phyloP scores from a whole-genome alignment of 1,284 basidiomycete species.

The Mycena sp. region DNA sequence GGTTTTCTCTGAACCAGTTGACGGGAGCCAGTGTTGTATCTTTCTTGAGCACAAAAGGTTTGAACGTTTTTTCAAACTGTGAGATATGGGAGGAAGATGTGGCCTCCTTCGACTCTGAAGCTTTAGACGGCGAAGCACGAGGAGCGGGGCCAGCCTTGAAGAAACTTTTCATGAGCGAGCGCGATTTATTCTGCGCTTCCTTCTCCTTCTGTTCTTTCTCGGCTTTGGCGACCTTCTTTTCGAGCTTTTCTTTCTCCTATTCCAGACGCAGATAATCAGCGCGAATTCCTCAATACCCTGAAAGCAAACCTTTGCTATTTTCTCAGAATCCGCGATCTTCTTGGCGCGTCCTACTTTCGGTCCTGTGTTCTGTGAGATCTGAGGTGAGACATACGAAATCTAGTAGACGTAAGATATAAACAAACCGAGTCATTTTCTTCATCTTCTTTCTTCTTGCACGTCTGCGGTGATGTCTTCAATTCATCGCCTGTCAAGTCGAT shows the following conservation, averaged over 20 bases:
- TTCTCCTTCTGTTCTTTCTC: constrained; percentile 77
- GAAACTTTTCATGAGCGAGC: constrained; percentile 79
- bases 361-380: constrained; percentile 4
- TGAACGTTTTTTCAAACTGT: constrained; percentile 81
- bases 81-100: constrained; percentile 54
- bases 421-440: constrained; percentile 47
- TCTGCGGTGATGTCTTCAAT: constrained; percentile 33
- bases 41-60: constrained; percentile 80
- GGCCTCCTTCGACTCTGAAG: constrained; percentile 42
- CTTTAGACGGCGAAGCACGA: constrained; percentile 43
- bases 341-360: constrained; percentile 50
- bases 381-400: constrained; percentile 8
- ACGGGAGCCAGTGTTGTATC: constrained; percentile 73
- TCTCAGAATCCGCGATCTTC: constrained; percentile 66
- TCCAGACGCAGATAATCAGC: neutral
- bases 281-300: constrained; percentile 2
- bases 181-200: constrained; percentile 74
- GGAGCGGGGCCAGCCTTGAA: constrained; percentile 65
- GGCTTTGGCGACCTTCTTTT: constrained; percentile 69
- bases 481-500: constrained; percentile 39
- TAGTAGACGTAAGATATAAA: constrained; percentile 20
- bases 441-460: constrained; percentile 42
- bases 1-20: constrained; percentile 66
- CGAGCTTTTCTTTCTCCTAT: constrained; percentile 73
- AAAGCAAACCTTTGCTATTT: constrained; percentile 63